Conservation (phyloP, 768 basidiomycete species). For the Trametes villosa region DNA sequence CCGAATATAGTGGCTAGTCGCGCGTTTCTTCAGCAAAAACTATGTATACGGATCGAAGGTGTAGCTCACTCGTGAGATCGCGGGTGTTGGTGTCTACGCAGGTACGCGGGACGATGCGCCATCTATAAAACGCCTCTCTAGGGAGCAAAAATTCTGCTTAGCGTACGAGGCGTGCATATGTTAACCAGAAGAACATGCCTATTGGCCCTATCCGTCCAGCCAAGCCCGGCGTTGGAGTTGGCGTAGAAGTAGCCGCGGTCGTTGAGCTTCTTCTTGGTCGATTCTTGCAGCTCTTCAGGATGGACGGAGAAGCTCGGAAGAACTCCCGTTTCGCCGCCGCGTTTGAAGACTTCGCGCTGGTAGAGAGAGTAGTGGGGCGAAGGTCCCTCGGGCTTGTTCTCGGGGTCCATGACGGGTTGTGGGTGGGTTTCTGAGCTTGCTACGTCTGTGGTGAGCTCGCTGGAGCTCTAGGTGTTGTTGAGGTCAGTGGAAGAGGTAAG, state of each 20-base stretch:
- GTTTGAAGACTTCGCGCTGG: conserved; percentile 52
- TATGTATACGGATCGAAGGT: not conserved
- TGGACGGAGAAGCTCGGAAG: conserved; percentile 48
- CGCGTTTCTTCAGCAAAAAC: not conserved
- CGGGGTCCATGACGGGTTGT: conserved; percentile 45
- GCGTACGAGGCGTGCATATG: not conserved
- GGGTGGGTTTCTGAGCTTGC: not conserved
- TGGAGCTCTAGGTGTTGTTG: not conserved
- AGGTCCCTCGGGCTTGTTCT: conserved; percentile 49
- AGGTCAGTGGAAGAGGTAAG: not conserved
- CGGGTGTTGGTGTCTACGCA: conserved; percentile 55
- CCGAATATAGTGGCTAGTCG: conserved; percentile 47
- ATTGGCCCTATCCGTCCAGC: conserved; percentile 57
- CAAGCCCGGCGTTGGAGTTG: conserved; percentile 55
- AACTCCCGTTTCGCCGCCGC: conserved; percentile 42
- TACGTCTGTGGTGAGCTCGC: not conserved
- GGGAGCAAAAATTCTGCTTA: not conserved
- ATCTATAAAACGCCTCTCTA: conserved; percentile 56
- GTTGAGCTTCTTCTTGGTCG: conserved; percentile 46
- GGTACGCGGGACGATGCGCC: conserved; percentile 60
- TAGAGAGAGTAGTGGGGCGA: conserved; percentile 56
- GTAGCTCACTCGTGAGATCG: conserved; percentile 47
- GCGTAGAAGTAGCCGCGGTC: conserved; percentile 56
- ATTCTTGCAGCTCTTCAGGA: conserved; percentile 45
- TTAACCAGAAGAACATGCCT: conserved; percentile 30